Conservation (phyloP, 2,329 filamentous ascomycete species). For the Achaetomium macrosporum region DNA sequence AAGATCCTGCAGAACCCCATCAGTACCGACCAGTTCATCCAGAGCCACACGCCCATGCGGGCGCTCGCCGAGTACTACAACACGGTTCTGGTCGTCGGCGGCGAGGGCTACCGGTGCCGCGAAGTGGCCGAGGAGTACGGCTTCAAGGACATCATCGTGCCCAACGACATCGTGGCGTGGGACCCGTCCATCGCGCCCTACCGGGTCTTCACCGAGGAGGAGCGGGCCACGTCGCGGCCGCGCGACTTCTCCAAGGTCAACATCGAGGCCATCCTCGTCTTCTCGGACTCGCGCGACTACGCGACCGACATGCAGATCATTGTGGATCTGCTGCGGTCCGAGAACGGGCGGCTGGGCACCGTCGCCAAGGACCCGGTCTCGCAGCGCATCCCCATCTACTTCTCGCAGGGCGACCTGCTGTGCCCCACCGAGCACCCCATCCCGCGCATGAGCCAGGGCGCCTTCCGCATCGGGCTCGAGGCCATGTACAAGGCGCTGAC, state of each 20-base stretch:
- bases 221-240: conserved; percentile 60
- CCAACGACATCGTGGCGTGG: conserved; percentile 68
- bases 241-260: conserved; percentile 66
- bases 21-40: conserved; percentile 68
- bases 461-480: conserved; percentile 69
- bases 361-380: conserved; percentile 58
- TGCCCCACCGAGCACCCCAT: conserved; percentile 61
- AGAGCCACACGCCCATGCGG: conserved; percentile 72
- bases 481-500: conserved; percentile 68
- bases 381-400: conserved; percentile 68
- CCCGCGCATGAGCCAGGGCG: conserved; percentile 66
- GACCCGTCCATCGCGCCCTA: conserved; percentile 64
- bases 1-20: conserved; percentile 61
- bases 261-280: conserved; percentile 70
- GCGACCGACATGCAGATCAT: conserved; percentile 72
- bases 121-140: conserved; percentile 68
- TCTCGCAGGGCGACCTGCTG: conserved; percentile 40
- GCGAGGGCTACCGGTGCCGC: conserved; percentile 68
- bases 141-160: conserved; percentile 66
- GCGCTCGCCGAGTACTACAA: conserved; percentile 70
- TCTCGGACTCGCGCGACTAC: conserved; percentile 69
- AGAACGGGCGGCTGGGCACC: conserved; percentile 62
- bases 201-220: conserved; percentile 60
- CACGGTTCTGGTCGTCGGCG: conserved; percentile 69
- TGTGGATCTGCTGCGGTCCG: conserved; percentile 63